Evolutionary conservation across 2,329 filamentous ascomycete species (phyloP), one percentile per base, ranked within the genome.

Genomic region (Arachnomyces sp.): DNA sequence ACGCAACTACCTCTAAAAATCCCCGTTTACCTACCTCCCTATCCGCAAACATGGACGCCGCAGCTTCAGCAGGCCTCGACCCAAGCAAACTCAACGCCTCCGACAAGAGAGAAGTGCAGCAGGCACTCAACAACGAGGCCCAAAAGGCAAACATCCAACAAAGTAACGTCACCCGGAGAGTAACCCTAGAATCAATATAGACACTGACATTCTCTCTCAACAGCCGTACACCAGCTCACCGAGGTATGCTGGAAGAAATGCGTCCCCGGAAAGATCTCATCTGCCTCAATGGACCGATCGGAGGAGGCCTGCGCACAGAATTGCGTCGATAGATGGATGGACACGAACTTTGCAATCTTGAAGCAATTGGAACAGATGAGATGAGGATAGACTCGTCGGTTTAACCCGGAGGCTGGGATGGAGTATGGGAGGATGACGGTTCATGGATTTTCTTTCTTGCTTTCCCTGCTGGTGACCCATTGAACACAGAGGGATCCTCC

Each of bases 241-340:
- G 83, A 92, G 55, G 77, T 84, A 45, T 98, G 92, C 76, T 98
- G 89, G 81, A 87, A 81, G 60, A 96, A 95, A 70, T 98, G 92
- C 72, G 73, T 95, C 45, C 82, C 84, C 7, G 72, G 79, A 39
- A 73, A 72, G 43, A 82, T 95, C 60, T 80, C 81, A 51, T 76
- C 73, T 45, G 76, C 79, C 18, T 77, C 79, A 54, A 71, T 98
- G 50, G 86, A 93, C 51, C 76, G 74, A 55, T 70, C 66, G 46
- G 92, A 98, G 69, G 82, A 92, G 68, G 67, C 72, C 7, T 98
- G 92, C 64, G 76, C 94, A 61, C 73, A 81, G 61, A 95, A 94
- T 71, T 98, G 92, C 58, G 88, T 96, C 42, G 85, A 94, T 56
- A 76, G 92, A 42, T 96, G 93, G 67, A 74, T 96, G 68, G 92